These are phyloP conservation scores for Margaritispora aquatica DNA, from an alignment of 495 filamentous ascomycete species.

Conservation along the genomic window DNA sequence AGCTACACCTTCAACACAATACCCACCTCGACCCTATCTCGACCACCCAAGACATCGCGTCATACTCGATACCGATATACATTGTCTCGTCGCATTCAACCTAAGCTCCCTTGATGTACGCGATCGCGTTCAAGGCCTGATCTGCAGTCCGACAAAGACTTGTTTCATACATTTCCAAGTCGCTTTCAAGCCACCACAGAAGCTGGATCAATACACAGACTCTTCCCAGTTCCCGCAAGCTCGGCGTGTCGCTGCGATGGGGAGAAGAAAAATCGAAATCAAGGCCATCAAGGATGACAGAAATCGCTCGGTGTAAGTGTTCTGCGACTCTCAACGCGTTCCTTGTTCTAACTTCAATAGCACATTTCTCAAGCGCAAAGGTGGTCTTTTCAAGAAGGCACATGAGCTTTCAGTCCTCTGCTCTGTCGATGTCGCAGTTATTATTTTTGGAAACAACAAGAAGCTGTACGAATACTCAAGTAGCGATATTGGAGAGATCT, in stretches of 20 bases:
- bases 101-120: slow-evolving; percentile 4
- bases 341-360: slow-evolving; percentile 38
- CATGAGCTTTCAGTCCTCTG: slow-evolving; percentile 97
- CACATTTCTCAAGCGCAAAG: slow-evolving; percentile 97
- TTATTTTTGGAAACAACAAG: slow-evolving; percentile 97
- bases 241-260: slow-evolving; percentile 39
- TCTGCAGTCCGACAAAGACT: slow-evolving; percentile 1
- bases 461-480: slow-evolving; percentile 98
- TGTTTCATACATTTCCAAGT: slow-evolving; percentile 3
- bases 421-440: slow-evolving; percentile 95
- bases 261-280: slow-evolving; percentile 88
- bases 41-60: background rate
- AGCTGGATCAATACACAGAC: slow-evolving; percentile 24
- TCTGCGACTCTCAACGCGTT: background rate
- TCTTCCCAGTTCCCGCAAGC: slow-evolving; percentile 18
- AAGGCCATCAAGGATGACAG: slow-evolving; percentile 99
- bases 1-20: background rate
- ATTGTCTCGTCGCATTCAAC: background rate
- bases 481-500: slow-evolving; percentile 81
- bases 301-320: slow-evolving; percentile 91
- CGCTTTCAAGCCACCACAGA: slow-evolving; percentile 3
- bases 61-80: too few relatives aligned
- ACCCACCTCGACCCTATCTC: background rate
- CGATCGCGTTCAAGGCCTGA: slow-evolving; percentile 4
- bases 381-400: slow-evolving; percentile 98